Base-by-base conservation (phyloP, 148 eudicot genomes). In the Persicaria maculosa region DNA sequence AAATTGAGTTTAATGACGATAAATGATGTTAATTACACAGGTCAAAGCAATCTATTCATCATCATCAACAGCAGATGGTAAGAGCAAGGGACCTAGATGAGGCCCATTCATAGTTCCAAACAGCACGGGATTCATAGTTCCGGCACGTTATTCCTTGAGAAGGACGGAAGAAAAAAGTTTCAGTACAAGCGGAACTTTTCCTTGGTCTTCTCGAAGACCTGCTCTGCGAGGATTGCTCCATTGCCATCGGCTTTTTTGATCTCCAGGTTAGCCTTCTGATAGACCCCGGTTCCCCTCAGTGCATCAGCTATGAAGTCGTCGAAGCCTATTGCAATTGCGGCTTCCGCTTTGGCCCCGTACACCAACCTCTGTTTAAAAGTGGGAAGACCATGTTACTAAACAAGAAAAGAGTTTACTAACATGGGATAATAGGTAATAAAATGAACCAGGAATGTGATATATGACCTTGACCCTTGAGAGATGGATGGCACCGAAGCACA, bases 261-360 rank as follows among this genome's bases (percentile, higher is more conserved):
- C 73, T 71, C 73, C 31, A 71, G 15, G 54, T 19, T 71, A 71
- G 73, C 73, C 73, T 71, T 71, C n/a, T 71, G 73, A 71, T 71
- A 71, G 54, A 71, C 73, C n/a, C 73, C 73, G 11, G 73, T 71
- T 9, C 73, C 73, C n/a, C 73, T 71, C 43, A 88, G 72, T 62
- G 91, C 91, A 84, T 88, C 91, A 40, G 91, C 89, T 2, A 88
- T 88, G 64, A 88, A 88, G 73, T 88, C 86, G 74, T 86, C 89
- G 59, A 88, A 88, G 52, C 91, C 91, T 14, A 88, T 84, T 6
- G 91, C 87, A 48, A 88, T 86, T 25, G 91, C 91, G 61, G 91
- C 91, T 81, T 88, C 91, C 50, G 91, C 89, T 84, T 88, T 84
- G 57, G 86, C 88, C 73, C 88, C 88, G 64, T 85, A 85, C 12